Evolutionary conservation across 495 filamentous ascomycete species (phyloP).

Genomic region (Tuber microsphaerosporum): DNA sequence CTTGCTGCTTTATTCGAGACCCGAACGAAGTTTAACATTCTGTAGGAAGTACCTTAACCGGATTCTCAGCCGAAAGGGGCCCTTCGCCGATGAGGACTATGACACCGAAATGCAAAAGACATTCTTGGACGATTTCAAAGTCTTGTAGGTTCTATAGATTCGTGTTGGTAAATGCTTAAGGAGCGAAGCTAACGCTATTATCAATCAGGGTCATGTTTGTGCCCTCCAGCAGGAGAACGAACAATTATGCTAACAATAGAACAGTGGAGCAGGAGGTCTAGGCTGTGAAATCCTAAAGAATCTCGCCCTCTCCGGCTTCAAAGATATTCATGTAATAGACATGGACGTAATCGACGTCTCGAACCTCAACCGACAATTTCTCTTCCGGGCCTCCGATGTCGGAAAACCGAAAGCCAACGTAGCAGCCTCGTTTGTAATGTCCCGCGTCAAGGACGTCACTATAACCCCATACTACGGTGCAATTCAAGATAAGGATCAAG

Average conservation of each 20-base stretch:
- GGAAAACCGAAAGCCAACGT: constrained; percentile 91
- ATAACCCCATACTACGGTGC: constrained; percentile 90
- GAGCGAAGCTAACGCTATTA: background rate
- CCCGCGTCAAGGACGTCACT: constrained; percentile 75
- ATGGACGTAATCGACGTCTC: constrained; percentile 99
- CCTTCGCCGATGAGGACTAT: constrained; percentile 68
- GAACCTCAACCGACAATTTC: constrained; percentile 95
- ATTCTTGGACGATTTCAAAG: constrained; percentile 57
- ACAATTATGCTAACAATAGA: constrained; percentile 32
- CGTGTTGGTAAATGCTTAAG: background rate
- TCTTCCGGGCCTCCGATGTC: constrained; percentile 88
- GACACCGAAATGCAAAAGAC: constrained; percentile 55
- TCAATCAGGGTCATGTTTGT: constrained; percentile 50
- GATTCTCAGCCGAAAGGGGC: constrained; percentile 66
- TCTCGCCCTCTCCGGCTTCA: constrained; percentile 89
- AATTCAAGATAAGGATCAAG: constrained; percentile 95
- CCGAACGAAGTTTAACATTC: constrained; percentile 9
- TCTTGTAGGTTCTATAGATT: constrained; percentile 53
- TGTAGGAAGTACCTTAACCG: constrained; percentile 71
- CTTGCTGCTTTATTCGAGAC: too few species aligned
- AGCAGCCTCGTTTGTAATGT: constrained; percentile 83
- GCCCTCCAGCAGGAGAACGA: background rate
- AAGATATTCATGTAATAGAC: constrained; percentile 96
- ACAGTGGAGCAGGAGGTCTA: constrained; percentile 83
- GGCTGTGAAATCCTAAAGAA: constrained; percentile 98